Evolutionary conservation across 805 yeast genomes (phyloP).

Genomic region (Peterozyma xylosa): DNA sequence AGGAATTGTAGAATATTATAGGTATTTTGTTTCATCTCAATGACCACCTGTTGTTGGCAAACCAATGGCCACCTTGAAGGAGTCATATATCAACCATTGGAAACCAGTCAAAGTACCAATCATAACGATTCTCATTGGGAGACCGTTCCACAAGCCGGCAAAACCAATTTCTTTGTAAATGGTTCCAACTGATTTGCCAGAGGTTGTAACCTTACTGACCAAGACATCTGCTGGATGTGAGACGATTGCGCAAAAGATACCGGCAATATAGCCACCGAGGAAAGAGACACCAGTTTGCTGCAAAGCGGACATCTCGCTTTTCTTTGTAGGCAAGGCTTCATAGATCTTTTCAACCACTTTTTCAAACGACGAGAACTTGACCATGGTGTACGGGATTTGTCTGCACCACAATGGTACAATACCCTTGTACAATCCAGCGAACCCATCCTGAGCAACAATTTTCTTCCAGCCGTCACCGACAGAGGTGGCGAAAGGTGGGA

Average conservation of each 20-base stretch:
- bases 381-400: conserved; percentile 99
- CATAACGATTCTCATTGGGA: conserved; percentile 92
- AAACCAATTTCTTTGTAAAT: conserved; percentile 85
- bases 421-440: conserved; percentile 78
- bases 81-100: conserved; percentile 96
- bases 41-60: conserved; percentile 84
- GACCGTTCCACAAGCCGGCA: conserved; percentile 89
- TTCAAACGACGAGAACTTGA: conserved; percentile 92
- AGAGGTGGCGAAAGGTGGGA: conserved; percentile 72
- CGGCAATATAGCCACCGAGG: conserved; percentile 94
- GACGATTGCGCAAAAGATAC: conserved; percentile 91
- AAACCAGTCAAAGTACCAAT: conserved; percentile 94
- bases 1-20: not conserved
- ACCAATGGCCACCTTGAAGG: conserved; percentile 91
- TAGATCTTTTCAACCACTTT: conserved; percentile 81
- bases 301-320: conserved; percentile 57
- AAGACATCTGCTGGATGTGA: conserved; percentile 99
- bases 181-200: conserved; percentile 58
- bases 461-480: conserved; percentile 62
- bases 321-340: conserved; percentile 61
- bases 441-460: conserved; percentile 61
- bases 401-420: conserved; percentile 90
- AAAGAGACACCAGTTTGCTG: conserved; percentile 94
- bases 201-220: conserved; percentile 84
- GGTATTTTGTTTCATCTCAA: not conserved